Evolutionary conservation across 257 asterid genomes (phyloP), one percentile per base, ranked within the genome.

Genomic region (Linderniella brevidens): DNA sequence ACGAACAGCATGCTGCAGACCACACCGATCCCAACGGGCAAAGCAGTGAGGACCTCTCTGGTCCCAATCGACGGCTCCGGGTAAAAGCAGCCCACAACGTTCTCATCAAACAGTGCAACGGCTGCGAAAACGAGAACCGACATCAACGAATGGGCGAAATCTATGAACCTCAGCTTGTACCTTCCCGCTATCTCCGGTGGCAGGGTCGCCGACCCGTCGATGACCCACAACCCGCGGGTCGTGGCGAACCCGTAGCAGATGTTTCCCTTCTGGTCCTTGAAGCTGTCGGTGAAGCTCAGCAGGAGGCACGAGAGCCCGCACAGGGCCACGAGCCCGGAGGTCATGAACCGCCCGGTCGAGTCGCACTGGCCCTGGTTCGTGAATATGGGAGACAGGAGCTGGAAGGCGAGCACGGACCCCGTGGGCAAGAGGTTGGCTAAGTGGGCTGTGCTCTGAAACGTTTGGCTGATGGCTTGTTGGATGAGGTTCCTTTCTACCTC

Each of bases 401-500:
- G 96, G 29, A 81, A 81, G 9, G 88, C 70, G 9, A 90, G 94
- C 14, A 81, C 92, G 0, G 99, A 62, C 32, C 99, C 99, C 1
- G 94, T 90, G 5, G 99, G 94, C 4, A 90, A 69, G 50, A 85
- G 94, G 61, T 90, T 90, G 35, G 94, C 96, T 3, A 90, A 62
- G 38, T 82, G 73, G 11, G 94, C 93, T 8, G 94, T 77, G 85
- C 96, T 81, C 58, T 61, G 59, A 43, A 90, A 85, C 15, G 98
- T 90, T 35, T 81, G 93, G n/a, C 93, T 85, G n/a, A 81, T 85
- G 57, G 94, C 96, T 68, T 75, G 65, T 50, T 88, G 98, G 58
- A 80, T 63, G 49, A 67, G 67, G 67, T 56, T 83, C 57, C 76
- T 70, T 50, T 79, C 78, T 32, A 74, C 75, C 61, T 80, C 74